Evolutionary conservation across 768 basidiomycete genomes (phyloP), one percentile per base, ranked within the genome.

Genomic region (Boletus insuetus): DNA sequence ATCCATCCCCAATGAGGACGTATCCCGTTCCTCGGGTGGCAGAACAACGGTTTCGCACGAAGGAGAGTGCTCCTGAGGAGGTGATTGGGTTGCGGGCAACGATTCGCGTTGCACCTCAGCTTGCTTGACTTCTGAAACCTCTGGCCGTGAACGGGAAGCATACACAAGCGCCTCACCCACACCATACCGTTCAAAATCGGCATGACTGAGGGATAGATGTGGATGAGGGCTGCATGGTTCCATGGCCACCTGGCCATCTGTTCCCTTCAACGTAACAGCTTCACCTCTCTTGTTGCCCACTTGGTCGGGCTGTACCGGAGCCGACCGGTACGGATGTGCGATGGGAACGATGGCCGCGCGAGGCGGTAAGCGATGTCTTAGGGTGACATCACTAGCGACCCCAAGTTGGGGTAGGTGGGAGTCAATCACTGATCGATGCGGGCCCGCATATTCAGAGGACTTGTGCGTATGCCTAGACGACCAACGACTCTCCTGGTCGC

Each of bases 111-210:
- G 44, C 32, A 26, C 5, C 26, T 31, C 34, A 6, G 16, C 29
- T 19, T 13, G 40, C 8, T 49, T 38, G 43, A 22, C 10, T 10
- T 35, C 41, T 4, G 26, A 1, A 12, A 17, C 20, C 10, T 22
- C 29, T 26, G 58, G 14, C 12, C 19, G 47, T 4, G 58, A 45
- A 44, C 44, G 56, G 41, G 73, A 72, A 54, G 79, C 73, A 61
- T 80, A 79, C 3, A 78, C 79, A 35, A 91, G 74, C 17, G 83
- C 82, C 56, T 88, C 86, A 10, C 81, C 86, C 9, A 89, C 78
- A 12, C 82, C 84, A 39, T 83, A 80, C 24, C 71, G 77, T 68
- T 82, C 79, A 56, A 79, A 71, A 37, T 73, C 58, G 19, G 58
- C 22, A 44, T 66, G 58, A 34, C 50, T 70, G 40, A 71, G 55